Conservation (phyloP, 2,329 filamentous ascomycete genomes). For the Saccharata proteae region DNA sequence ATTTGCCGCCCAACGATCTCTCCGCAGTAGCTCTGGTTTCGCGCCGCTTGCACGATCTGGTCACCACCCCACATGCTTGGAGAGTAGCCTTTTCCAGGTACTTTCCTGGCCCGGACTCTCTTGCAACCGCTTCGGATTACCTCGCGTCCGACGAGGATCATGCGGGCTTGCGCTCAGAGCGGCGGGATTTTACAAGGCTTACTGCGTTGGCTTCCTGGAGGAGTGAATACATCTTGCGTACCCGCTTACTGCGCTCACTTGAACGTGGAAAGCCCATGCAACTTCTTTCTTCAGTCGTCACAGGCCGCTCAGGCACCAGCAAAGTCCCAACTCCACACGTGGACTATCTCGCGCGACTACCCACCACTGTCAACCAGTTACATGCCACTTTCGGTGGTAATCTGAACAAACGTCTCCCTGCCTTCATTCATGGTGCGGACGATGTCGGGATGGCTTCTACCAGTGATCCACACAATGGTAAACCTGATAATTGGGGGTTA, state of each 20-base stretch:
- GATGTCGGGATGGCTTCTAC: slow-evolving; percentile 67
- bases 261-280: slow-evolving; percentile 66
- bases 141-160: slow-evolving; percentile 30
- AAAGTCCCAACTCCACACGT: slow-evolving; percentile 62
- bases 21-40: slow-evolving; percentile 75
- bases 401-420: slow-evolving; percentile 56
- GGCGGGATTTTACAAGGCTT: slow-evolving; percentile 69
- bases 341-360: slow-evolving; percentile 76
- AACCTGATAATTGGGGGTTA: slow-evolving; percentile 70
- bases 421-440: slow-evolving; percentile 71
- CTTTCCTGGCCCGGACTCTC: slow-evolving; percentile 64
- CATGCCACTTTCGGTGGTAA: slow-evolving; percentile 64
- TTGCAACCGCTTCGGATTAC: slow-evolving; percentile 29
- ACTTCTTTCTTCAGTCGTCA: slow-evolving; percentile 39
- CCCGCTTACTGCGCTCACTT: slow-evolving; percentile 69
- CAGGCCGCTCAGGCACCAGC: slow-evolving; percentile 40
- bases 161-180: slow-evolving; percentile 52
- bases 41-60: slow-evolving; percentile 70
- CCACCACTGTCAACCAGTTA: slow-evolving; percentile 65
- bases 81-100: slow-evolving; percentile 81
- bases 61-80: slow-evolving; percentile 90
- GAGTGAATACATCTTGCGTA: slow-evolving; percentile 87
- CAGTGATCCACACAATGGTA: slow-evolving; percentile 68
- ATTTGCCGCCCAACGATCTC: slow-evolving; percentile 76
- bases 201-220: slow-evolving; percentile 84